Evolutionary conservation across 179 eudicot genomes (phyloP), one percentile per base, ranked within the genome.

Genomic region (Spinacia oleracea): DNA sequence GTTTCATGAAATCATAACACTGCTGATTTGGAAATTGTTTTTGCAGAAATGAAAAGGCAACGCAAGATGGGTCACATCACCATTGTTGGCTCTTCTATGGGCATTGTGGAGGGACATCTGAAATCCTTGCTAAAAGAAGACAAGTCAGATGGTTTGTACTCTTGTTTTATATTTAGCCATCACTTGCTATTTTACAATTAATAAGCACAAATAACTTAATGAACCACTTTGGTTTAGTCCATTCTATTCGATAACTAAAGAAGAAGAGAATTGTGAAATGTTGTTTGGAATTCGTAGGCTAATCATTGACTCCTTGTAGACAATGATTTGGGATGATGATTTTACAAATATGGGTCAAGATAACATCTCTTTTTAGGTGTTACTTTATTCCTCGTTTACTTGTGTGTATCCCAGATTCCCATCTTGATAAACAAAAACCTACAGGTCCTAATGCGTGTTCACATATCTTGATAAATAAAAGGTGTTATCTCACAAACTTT

Each of bases 1-100:
- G 25, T 48, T 71, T 9, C 58, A 48, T 62, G 15, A 48, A 48
- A 48, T 9, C 48, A 27, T 70, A 25, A 64, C 21, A 25, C 53
- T 64, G 65, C 46, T 16, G 9, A 67, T 73, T 68, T 56, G 59
- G 23, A 38, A 45, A 18, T 50, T 77, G 58, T 72, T 12, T 60
- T 77, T 84, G 80, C 87, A 94, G 98, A 88, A 81, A 94, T 94
- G 88, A 82, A 96, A 81, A 92, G 83, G 85, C 97, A 92, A 84
- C 84, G 99, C 38, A 96, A 96, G 86, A 93, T 96, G 96, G 99
- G 99, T 45, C 99, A 96, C 81, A 83, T 96, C 70, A 96, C 97
- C 12, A 78, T 96, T 16, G 90, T 91, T 66, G 99, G 99, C 79
- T 84, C 89, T 53, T 93, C 98, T 45, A 76, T 93, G 91, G 85